Base-by-base conservation (phyloP, 106 monocot genomes). In the Dioscorea zingiberensis region DNA sequence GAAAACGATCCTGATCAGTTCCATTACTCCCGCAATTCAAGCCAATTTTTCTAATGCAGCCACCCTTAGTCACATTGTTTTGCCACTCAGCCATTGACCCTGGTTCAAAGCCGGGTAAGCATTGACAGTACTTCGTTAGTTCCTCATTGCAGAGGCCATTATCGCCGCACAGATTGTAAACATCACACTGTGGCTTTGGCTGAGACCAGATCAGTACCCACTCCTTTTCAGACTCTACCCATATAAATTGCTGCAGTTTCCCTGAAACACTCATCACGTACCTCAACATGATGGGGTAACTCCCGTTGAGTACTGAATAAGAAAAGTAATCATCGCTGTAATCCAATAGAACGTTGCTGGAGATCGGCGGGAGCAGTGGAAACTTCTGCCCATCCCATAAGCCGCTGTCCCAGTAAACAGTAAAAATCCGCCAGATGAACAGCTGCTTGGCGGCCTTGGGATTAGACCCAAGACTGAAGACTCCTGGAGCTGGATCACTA, bases 91-190 rank as follows among this genome's bases (percentile, higher is more conserved):
- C 12, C 30, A 6, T 17, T 14, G 71, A 53, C 1, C 6, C 15
- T 45, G 65, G 71, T 25, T 30, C 60, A 55, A 72, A 77, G 14
- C 72, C 77, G 10, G 9, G 3, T 45, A 66, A 12, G 51, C 77
- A 77, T 14, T 27, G 1, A 28, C 72, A 77, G 3, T 1, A 0
- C 1, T 13, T 9, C 21, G 8, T 12, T 2, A 0, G 8, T 0
- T 0, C 4, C 1, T 53, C 25, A 27, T 68, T n/a, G n/a, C n/a
- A 78, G 21, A 78, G 15, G 27, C 78, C 72, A 54, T 44, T 49
- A 14, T 22, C 19, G 15, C 80, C 80, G 44, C 80, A 78, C 0
- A 48, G 1, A 28, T 62, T 47, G 18, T 21, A 56, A 13, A 63
- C 38, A 15, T 78, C 67, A 29, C 78, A 78, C 5, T 0, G 29